A percentile compares a stretch with the other conserved stretches of the same genome.
Conservation (phyloP, 108 stramenopile species). For the Aurantiochytrium sp. region DNA sequence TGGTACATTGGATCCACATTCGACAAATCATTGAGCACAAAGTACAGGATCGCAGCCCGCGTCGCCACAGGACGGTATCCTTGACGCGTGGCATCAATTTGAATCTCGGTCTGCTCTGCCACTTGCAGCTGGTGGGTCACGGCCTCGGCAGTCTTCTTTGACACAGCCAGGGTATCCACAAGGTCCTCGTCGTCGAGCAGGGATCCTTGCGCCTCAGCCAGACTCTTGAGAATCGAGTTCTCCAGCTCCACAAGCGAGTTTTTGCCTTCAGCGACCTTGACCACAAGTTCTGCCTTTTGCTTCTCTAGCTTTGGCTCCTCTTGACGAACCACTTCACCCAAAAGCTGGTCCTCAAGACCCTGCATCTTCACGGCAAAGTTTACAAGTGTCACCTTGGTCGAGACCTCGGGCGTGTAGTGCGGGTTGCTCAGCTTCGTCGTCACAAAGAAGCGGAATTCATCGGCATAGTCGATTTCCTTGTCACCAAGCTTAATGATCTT, state of each 20-base stretch:
- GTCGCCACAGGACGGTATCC: slow-evolving; percentile 54
- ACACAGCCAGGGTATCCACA: slow-evolving; percentile 55
- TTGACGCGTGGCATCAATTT: slow-evolving; percentile 52
- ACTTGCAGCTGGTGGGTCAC: slow-evolving; percentile 53
- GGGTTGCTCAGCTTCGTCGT: slow-evolving; percentile 51
- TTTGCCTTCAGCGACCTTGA: slow-evolving; percentile 52
- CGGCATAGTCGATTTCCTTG: slow-evolving; percentile 59
- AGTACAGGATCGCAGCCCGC: slow-evolving; percentile 56
- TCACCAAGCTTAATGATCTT: slow-evolving; percentile 55
- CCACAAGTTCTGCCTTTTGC: slow-evolving; percentile 51
- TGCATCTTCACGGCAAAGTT: slow-evolving; percentile 61
- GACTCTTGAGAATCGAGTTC: slow-evolving; percentile 53
- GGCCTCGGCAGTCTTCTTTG: slow-evolving; percentile 54
- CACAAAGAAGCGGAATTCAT: slow-evolving; percentile 42
- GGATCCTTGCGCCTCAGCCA: slow-evolving; percentile 46
- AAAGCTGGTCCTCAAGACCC: slow-evolving; percentile 59
- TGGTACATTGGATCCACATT: slow-evolving; percentile 64
- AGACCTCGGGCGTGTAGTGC: slow-evolving; percentile 63
- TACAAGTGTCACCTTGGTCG: slow-evolving; percentile 57
- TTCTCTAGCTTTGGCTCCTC: slow-evolving; percentile 55
- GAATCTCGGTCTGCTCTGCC: slow-evolving; percentile 52
- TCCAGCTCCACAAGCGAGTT: slow-evolving; percentile 55
- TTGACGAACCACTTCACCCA: slow-evolving; percentile 53
- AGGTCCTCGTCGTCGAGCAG: slow-evolving; percentile 54
- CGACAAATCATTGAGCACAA: slow-evolving; percentile 53